These are phyloP conservation scores for Paramecium primaurelia DNA, from an alignment of 73 alveolate species.

Conservation along the genomic window DNA sequence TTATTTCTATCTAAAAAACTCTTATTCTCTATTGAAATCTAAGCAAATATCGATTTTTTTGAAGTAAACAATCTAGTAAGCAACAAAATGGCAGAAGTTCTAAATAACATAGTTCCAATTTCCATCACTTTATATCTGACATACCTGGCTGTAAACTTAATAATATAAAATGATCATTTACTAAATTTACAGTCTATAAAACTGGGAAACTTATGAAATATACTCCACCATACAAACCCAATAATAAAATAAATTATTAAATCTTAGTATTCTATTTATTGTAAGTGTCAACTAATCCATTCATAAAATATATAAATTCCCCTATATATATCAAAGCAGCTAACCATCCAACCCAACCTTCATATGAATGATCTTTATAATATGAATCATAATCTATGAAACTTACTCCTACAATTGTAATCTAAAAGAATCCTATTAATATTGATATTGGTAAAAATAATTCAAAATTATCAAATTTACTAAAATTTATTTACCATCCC, in stretches of 20 bases:
- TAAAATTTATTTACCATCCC: constrained; percentile 62
- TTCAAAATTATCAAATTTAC: constrained; percentile 59
- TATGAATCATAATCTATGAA: constrained; percentile 49
- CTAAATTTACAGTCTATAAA: constrained; percentile 1
- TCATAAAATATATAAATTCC: neutral
- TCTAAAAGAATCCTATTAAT: constrained; percentile 22
- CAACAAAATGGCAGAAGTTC: constrained; percentile 4
- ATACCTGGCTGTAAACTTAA: constrained; percentile 4
- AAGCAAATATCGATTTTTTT: neutral
- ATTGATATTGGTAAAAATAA: constrained; percentile 41
- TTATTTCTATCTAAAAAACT: constrained; percentile 30
- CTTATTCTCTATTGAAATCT: constrained; percentile 26
- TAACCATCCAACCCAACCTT: constrained; percentile 59
- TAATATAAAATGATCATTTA: neutral
- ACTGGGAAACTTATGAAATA: constrained; percentile 18
- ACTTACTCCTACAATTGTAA: constrained; percentile 55
- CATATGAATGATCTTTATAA: constrained; percentile 45
- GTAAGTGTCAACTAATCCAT: neutral
- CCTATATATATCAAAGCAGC: neutral
- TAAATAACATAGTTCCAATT: neutral
- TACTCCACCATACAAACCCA: constrained; percentile 2
- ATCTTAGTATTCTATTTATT: neutral
- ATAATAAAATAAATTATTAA: neutral
- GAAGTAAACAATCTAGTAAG: constrained; percentile 37
- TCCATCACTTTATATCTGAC: constrained; percentile 33